Base-by-base conservation (phyloP, 75 land plant genomes). In the Cunninghamia lanceolata region DNA sequence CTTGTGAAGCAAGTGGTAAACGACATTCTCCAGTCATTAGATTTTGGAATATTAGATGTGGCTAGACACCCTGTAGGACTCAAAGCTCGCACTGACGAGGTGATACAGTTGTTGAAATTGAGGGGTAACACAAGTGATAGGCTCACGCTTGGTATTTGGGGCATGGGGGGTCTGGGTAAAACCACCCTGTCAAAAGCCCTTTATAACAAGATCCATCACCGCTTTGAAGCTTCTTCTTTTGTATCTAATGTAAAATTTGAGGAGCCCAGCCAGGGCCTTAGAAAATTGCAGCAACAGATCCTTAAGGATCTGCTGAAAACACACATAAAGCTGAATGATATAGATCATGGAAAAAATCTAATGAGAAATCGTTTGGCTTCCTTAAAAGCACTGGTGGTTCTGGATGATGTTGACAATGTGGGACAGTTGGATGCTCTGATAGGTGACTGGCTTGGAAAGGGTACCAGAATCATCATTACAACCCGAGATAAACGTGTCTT, bases 371-470 rank as follows among this genome's bases (percentile, higher is more conserved):
- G 66, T 25, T 50, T 86, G 2, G 85, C 84, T 4, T 54, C 84
- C 19, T 38, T 59, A 28, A 86, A 39, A 63, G 74, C 82, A 4
- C 63, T 86, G 74, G 68, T 86, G 15, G 40, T 86, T 11, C n/a
- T 86, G 19, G 87, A 86, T 63, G 87, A 86, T 63, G 74, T 63
- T 19, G 87, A 86, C 35, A 70, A 82, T n/a, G 56, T 10, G 10
- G 15, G 11, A 30, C 87, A 86, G 4, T 54, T 86, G 32, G 87
- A 82, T 32, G 42, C 82, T 32, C 59, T 86, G 52, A 56, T 82
- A 40, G 84, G 84, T 66, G 76, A 86, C 25, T 84, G 45, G 34
- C 70, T 82, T 54, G 84, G 87, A 1, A 19, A 53, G 0, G 87
- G 85, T 0, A 86, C 16, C 15, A 50, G 2, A 50, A 50, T 50